Base-by-base conservation (phyloP, 139 green algal genomes). In the Chlorella sp. region DNA sequence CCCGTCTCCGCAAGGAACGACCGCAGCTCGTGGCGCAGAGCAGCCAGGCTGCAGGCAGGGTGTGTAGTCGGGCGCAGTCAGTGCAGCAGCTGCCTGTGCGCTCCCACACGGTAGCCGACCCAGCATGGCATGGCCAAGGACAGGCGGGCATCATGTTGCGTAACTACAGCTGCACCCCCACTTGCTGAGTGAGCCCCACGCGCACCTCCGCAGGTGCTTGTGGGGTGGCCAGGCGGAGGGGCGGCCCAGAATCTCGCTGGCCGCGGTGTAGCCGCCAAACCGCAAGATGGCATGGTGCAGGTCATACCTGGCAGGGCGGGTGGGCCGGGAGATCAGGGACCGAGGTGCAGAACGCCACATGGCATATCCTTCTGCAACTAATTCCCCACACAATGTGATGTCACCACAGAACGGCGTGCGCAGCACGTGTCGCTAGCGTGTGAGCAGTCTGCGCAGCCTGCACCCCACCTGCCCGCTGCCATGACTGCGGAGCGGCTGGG, bases 201-300 rank as follows among this genome's bases (percentile, higher is more conserved):
- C 60, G 5, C 38, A 74, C 78, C 78, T 75, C 18, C 28, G 9
- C 39, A 84, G 64, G 78, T 84, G 78, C n/a, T 47, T 65, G 16
- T 41, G 51, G 60, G 74, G 82, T 18, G 86, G 83, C 65, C 84
- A 86, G 21, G 80, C 44, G 21, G 79, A 63, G 3, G 44, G 82
- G 44, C 88, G 78, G 28, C 80, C 82, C 71, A 91, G 81, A 72
- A 71, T 30, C 62, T 78, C 20, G 16, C 62, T 79, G 11, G 83
- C 70, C 28, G 62, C 70, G 0, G 56, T 57, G 82, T 90, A 91
- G 55, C 88, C 88, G 34, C 88, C 88, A 28, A 78, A 64, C 39
- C 65, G 75, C 41, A 83, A 36, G 78, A 91, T 90, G 64, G 82
- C 88, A 21, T 90, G 78, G 71, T 91, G 82, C 57, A 91, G 68